Conservation (phyloP, 495 filamentous ascomycete genomes). For the Glarea lozoyensis region DNA sequence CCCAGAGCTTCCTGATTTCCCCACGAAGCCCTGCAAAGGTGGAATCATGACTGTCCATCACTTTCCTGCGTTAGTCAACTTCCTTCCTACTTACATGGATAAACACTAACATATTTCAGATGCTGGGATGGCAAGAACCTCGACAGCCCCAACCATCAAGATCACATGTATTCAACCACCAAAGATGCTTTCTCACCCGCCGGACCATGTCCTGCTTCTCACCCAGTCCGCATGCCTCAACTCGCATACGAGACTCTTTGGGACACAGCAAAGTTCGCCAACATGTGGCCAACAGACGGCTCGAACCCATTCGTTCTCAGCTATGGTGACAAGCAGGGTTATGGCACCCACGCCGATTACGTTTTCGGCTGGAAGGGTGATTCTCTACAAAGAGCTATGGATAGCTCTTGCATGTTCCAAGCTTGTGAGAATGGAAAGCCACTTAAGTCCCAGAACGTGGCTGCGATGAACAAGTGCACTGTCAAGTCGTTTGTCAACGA, state of each 20-base stretch:
- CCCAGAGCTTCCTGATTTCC: slow-evolving; percentile 40
- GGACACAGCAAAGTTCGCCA: slow-evolving; percentile 49
- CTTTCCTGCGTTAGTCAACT: slow-evolving; percentile 49
- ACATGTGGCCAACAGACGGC: slow-evolving; percentile 57
- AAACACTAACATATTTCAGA: slow-evolving; percentile 13
- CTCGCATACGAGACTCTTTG: slow-evolving; percentile 54
- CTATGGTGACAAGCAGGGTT: slow-evolving; percentile 55
- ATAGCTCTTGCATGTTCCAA: slow-evolving; percentile 38
- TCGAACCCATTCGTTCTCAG: slow-evolving; percentile 25
- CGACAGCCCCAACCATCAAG: slow-evolving; percentile 42
- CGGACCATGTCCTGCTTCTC: slow-evolving; percentile 37
- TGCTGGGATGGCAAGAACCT: slow-evolving; percentile 81
- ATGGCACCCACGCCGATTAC: slow-evolving; percentile 66
- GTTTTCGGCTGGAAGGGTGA: slow-evolving; percentile 65
- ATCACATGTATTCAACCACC: slow-evolving; percentile 33
- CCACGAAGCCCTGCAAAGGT: slow-evolving; percentile 44
- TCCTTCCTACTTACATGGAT: slow-evolving; percentile 24
- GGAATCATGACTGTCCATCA: slow-evolving; percentile 67
- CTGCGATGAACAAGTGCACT: slow-evolving; percentile 34
- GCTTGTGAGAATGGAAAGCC: slow-evolving; percentile 39
- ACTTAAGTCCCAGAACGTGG: slow-evolving; percentile 33
- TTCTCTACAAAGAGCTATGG: slow-evolving; percentile 52
- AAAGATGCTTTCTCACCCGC: slow-evolving; percentile 29
- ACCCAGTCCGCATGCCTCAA: slow-evolving; percentile 46
- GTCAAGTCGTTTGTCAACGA: slow-evolving; percentile 32